Base-by-base conservation (phyloP, 257 asterid genomes). In the Primulina huaijiensis region DNA sequence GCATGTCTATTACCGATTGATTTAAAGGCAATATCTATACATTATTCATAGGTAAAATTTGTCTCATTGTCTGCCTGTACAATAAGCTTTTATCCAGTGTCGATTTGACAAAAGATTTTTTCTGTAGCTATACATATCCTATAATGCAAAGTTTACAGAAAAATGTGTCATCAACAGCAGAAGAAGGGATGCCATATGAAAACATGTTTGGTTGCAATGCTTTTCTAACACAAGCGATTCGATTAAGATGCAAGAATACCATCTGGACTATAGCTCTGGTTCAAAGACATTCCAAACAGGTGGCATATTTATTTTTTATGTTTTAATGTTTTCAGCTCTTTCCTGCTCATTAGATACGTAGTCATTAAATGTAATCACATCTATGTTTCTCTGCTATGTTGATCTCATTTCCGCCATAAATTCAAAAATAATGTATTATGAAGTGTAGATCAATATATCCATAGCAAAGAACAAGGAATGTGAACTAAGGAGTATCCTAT, bases 191-290 rank as follows among this genome's bases (percentile, higher is more conserved):
- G 90, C 96, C 91, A 60, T 94, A 94, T 79, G 99, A 88, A 52
- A 88, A 91, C 80, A 91, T 94, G 80, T 94, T 94, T 85, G 99
- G 91, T 60, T 94, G 99, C 97, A 94, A 94, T 84, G 83, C 96
- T 74, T 94, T 85, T 79, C 88, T 94, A 58, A 94, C 99, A 67
- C 88, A 83, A 77, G 82, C 87, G 7, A 83, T 94, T 71, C 90
- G 99, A 60, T 82, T 90, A 74, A 83, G 99, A 84, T 91, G 92
- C 87, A 91, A 85, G 76, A 91, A 89, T 79, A 85, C 87, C 74
- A 86, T 88, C 75, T 91, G 99, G 99, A 91, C 97, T 60, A 88
- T 94, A 77, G 92, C 99, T 76, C 84, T 94, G 73, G 96, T 89
- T 77, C 99, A 94, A 83, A 97, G 99, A 72, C 84, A 89, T 81